Evolutionary conservation across 1,284 basidiomycete genomes (phyloP).

Genomic region (Ganoderma meredithae): DNA sequence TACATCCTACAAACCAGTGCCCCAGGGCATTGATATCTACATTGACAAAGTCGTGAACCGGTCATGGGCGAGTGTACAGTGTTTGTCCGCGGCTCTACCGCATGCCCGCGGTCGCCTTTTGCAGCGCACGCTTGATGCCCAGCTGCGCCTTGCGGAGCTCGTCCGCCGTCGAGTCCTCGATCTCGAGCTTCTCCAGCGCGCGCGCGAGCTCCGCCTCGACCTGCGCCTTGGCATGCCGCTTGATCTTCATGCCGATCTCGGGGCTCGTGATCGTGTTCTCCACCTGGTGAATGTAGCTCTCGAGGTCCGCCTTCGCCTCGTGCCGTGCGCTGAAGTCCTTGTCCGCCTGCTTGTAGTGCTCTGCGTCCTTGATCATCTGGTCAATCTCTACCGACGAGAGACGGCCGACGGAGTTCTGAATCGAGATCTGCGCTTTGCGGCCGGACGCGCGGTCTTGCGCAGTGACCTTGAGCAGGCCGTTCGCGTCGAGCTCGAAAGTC

Average conservation of each 20-base stretch:
- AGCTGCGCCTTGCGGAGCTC: constrained; percentile 95
- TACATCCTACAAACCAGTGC: constrained; percentile 28
- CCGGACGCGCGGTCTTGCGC: constrained; percentile 95
- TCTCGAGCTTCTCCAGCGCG: constrained; percentile 95
- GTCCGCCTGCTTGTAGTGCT: constrained; percentile 95
- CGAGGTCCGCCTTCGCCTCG: constrained; percentile 96
- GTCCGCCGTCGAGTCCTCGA: constrained; percentile 91
- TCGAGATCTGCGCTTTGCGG: constrained; percentile 95
- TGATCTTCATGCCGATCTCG: constrained; percentile 96
- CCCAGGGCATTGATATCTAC: constrained; percentile 20
- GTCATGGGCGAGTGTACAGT: constrained; percentile 12
- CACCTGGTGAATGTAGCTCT: constrained; percentile 94
- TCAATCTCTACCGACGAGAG: constrained; percentile 94
- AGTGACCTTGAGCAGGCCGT: constrained; percentile 95
- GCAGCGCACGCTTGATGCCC: constrained; percentile 91
- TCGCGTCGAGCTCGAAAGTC: constrained; percentile 97
- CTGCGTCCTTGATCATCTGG: constrained; percentile 98
- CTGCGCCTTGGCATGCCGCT: constrained; percentile 91
- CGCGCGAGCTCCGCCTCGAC: constrained; percentile 96
- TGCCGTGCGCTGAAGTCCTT: constrained; percentile 96
- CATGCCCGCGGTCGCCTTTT: constrained; percentile 92
- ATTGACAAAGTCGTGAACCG: constrained; percentile 23
- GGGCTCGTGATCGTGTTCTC: constrained; percentile 93
- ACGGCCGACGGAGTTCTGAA: constrained; percentile 96
- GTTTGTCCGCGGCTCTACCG: constrained; percentile 50